Conservation (phyloP, 768 basidiomycete species). For the Epithele typhae region DNA sequence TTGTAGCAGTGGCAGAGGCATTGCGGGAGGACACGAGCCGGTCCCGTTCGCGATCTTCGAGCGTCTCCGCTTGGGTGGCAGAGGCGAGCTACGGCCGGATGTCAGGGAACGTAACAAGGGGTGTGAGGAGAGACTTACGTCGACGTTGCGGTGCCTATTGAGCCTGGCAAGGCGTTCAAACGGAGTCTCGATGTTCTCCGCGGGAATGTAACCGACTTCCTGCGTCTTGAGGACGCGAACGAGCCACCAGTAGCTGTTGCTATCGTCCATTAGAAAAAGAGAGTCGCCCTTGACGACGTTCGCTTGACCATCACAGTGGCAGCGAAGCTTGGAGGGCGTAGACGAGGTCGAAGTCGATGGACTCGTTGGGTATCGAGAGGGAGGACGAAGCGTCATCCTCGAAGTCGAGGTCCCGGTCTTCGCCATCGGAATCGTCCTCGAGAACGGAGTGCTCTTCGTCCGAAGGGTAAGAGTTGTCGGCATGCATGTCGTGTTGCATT, state of each 20-base stretch:
- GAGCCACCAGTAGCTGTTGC: conserved; percentile 99
- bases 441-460: conserved; percentile 81
- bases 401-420: conserved; percentile 62
- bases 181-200: conserved; percentile 98
- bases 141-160: conserved; percentile 96
- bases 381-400: conserved; percentile 74
- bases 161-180: conserved; percentile 92
- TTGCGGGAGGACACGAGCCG: conserved; percentile 50
- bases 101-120: neutral
- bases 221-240: conserved; percentile 98
- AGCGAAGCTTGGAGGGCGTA: conserved; percentile 95
- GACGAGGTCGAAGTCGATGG: conserved; percentile 90
- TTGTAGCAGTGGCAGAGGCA: conserved; percentile 37
- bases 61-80: conserved; percentile 65
- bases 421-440: conserved; percentile 79
- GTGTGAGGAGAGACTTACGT: conserved; percentile 50
- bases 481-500: conserved; percentile 44
- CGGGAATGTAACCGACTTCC: conserved; percentile 98
- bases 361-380: conserved; percentile 85
- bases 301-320: conserved; percentile 99
- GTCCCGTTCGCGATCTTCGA: conserved; percentile 50
- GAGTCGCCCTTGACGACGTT: conserved; percentile 98
- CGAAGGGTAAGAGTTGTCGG: conserved; percentile 46
- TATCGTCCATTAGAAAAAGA: conserved; percentile 94
- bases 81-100: conserved; percentile 57